Base-by-base conservation (phyloP, 78 protist genomes). In the Dictyostelium brefeldianum region DNA sequence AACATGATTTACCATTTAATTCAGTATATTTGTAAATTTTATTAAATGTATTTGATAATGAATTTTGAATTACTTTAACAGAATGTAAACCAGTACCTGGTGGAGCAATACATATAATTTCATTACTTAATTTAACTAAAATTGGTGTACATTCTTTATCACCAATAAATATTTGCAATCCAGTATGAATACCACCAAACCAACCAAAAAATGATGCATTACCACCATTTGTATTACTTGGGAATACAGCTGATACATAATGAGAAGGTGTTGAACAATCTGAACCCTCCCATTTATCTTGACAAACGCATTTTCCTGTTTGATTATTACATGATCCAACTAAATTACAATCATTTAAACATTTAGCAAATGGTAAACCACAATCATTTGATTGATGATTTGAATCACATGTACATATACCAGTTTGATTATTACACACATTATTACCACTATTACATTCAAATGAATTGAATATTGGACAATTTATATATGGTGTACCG, bases 21-120 rank as follows among this genome's bases (percentile, higher is more conserved):
- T 22, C n/a, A 14, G 4, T 5, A 43, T 71, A 71, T 71, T 71
- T 43, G 20, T 71, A 71, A 6, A 41, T 41, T 12, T 18, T 15
- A 18, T 27, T 27, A 18, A 12, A 8, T 15, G n/a, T 22, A 4
- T 11, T 15, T 15, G 29, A 18, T 48, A 70, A 18, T 15, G 54
- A 29, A 17, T 27, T 27, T 27, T 70, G 46, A 18, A 25, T 41
- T 1, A 70, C 36, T 36, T 22, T 70, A 18, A 70, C 31, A 15
- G 78, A 70, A 36, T 70, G 36, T 36, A 70, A 41, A 18, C 78
- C 78, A 18, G 46, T 29, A 18, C 78, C 78, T 36, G 78, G 18
- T 70, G 46, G 51, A 14, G 78, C 51, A 17, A 9, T 29, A 36
- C 78, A 70, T 9, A 6, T 70, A 18, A 70, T 70, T 41, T 15